Evolutionary conservation across 495 filamentous ascomycete genomes (phyloP).

Genomic region (Annulohypoxylon stygium): DNA sequence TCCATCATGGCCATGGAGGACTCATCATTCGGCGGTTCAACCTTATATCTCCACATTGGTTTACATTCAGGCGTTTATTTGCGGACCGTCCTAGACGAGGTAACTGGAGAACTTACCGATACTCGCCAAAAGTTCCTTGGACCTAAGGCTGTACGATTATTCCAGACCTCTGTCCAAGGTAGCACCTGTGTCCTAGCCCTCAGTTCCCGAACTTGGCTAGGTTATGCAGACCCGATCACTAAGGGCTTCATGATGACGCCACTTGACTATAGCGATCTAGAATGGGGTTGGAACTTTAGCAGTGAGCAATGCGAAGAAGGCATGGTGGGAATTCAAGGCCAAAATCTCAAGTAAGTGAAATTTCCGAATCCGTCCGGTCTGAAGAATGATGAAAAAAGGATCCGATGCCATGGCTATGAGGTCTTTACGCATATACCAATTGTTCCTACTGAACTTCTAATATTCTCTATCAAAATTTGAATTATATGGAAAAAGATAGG

Average conservation of each 20-base stretch:
- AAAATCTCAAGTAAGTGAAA: slow-evolving; percentile 83
- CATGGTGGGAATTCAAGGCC: slow-evolving; percentile 94
- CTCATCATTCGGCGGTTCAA: slow-evolving; percentile 77
- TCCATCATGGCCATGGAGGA: slow-evolving; percentile 97
- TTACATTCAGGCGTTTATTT: slow-evolving; percentile 96
- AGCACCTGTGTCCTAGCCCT: slow-evolving; percentile 90
- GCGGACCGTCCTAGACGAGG: slow-evolving; percentile 90
- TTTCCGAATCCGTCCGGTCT: slow-evolving; percentile 32
- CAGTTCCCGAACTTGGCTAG: slow-evolving; percentile 91
- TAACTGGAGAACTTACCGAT: slow-evolving; percentile 93
- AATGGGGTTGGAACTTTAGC: slow-evolving; percentile 96
- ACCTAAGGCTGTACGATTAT: slow-evolving; percentile 86
- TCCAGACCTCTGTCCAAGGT: slow-evolving; percentile 85
- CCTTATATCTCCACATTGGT: slow-evolving; percentile 93
- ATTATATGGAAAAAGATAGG: slow-evolving; percentile 56
- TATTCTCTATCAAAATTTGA: not conserved
- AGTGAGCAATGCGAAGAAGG: slow-evolving; percentile 93
- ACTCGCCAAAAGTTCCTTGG: slow-evolving; percentile 95
- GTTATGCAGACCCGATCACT: slow-evolving; percentile 86
- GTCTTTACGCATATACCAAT: slow-evolving; percentile 63
- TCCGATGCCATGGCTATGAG: slow-evolving; percentile 63
- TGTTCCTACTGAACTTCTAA: slow-evolving; percentile 66
- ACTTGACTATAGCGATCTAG: slow-evolving; percentile 85
- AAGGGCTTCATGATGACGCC: slow-evolving; percentile 92
- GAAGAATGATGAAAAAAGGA: slow-evolving; percentile 77